Evolutionary conservation across 2,329 filamentous ascomycete genomes (phyloP).

Genomic region (Cytospora schulzeri): DNA sequence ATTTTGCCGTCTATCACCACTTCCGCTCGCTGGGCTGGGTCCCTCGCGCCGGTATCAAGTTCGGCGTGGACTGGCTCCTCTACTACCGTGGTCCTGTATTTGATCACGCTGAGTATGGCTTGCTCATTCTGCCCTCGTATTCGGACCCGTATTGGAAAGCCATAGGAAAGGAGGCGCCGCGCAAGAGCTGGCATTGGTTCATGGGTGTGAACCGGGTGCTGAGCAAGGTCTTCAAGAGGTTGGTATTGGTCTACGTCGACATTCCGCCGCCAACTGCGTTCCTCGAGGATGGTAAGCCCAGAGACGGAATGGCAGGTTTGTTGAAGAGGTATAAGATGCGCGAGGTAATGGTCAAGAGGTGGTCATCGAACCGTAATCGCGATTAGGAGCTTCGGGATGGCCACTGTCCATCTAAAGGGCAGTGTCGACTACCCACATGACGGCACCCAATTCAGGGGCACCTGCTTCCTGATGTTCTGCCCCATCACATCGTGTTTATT

Average conservation of each 20-base stretch:
- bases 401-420: too few relatives aligned
- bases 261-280: slow-evolving; percentile 69
- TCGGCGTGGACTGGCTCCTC: slow-evolving; percentile 90
- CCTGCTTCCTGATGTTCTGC: too few relatives aligned
- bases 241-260: slow-evolving; percentile 90
- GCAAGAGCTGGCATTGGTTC: slow-evolving; percentile 75
- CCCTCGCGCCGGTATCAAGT: slow-evolving; percentile 88
- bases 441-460: too few relatives aligned
- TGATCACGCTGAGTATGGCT: slow-evolving; percentile 89
- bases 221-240: slow-evolving; percentile 84
- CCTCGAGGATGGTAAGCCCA: slow-evolving; percentile 42
- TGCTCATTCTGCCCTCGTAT: slow-evolving; percentile 84
- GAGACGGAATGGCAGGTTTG: slow-evolving; percentile 60
- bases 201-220: slow-evolving; percentile 90
- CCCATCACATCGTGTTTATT: too few relatives aligned
- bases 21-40: slow-evolving; percentile 96
- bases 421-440: too few relatives aligned
- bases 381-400: neutral
- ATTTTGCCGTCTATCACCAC: slow-evolving; percentile 92
- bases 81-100: slow-evolving; percentile 94
- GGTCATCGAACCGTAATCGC: slow-evolving; percentile 37
- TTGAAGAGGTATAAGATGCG: slow-evolving; percentile 37
- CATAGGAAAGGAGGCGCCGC: slow-evolving; percentile 51
- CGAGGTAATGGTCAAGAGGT: slow-evolving; percentile 37
- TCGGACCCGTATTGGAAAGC: slow-evolving; percentile 71